Conservation (phyloP, 208 protist genomes). For the Phytomonas sp. region DNA sequence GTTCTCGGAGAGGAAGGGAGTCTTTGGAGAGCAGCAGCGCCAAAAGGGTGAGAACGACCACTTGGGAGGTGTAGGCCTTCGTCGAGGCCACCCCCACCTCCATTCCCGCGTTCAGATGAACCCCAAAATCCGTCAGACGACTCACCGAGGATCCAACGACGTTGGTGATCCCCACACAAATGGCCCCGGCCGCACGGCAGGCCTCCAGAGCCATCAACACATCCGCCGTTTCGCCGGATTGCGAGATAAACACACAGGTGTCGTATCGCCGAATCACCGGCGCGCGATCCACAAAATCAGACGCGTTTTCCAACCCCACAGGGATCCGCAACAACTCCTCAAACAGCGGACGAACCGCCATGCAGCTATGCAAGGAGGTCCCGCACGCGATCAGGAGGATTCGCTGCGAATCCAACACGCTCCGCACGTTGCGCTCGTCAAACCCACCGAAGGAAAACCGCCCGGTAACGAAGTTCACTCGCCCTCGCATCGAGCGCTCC, state of each 20-base stretch:
- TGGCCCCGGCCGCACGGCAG: conserved; percentile 60
- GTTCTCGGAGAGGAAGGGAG: conserved; percentile 23
- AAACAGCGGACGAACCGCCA: conserved; percentile 80
- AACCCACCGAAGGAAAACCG: conserved; percentile 87
- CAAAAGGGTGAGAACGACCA: conserved; percentile 85
- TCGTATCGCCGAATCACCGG: conserved; percentile 79
- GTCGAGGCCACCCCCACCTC: conserved; percentile 96
- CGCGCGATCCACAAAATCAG: conserved; percentile 88
- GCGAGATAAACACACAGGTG: conserved; percentile 88
- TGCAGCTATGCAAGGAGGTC: conserved; percentile 88
- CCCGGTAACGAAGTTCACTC: conserved; percentile 67
- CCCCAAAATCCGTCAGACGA: conserved; percentile 75
- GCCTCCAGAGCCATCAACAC: conserved; percentile 83
- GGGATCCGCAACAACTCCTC: conserved; percentile 90
- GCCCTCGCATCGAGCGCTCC: conserved; percentile 88
- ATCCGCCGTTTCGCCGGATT: conserved; percentile 95
- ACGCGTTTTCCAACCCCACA: conserved; percentile 84
- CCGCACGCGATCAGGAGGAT: conserved; percentile 94
- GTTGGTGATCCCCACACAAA: conserved; percentile 91
- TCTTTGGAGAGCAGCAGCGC: conserved; percentile 82
- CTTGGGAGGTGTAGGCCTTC: conserved; percentile 96
- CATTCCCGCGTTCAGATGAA: conserved; percentile 88
- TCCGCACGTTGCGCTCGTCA: conserved; percentile 22
- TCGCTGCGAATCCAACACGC: conserved; percentile 45
- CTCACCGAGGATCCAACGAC: conserved; percentile 89